These are phyloP conservation scores for Alternaria arbusti DNA, from an alignment of 2,329 filamentous ascomycete genomes.

Conservation along the genomic window DNA sequence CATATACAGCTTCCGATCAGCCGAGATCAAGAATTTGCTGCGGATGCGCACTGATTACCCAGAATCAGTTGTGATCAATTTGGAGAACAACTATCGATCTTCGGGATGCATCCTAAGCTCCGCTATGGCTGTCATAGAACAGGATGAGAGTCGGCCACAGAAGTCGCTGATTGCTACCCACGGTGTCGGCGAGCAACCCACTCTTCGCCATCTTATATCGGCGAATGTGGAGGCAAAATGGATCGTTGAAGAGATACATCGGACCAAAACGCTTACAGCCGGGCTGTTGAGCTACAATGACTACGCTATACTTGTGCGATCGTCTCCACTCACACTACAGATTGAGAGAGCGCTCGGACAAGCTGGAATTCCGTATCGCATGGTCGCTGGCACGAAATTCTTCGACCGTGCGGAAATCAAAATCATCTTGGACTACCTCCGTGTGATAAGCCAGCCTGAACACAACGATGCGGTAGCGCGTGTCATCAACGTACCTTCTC, in stretches of 20 bases:
- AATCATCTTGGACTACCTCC: slow-evolving; percentile 83
- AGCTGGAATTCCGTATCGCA: slow-evolving; percentile 83
- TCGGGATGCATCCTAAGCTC: slow-evolving; percentile 82
- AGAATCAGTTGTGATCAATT: slow-evolving; percentile 78
- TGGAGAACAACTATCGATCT: slow-evolving; percentile 95
- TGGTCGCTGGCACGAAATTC: slow-evolving; percentile 91
- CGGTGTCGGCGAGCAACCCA: slow-evolving; percentile 77
- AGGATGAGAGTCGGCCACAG: slow-evolving; percentile 79
- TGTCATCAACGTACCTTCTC: slow-evolving; percentile 82
- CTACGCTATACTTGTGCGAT: slow-evolving; percentile 85
- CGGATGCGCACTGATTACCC: slow-evolving; percentile 79
- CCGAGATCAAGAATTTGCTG: slow-evolving; percentile 86
- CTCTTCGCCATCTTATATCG: slow-evolving; percentile 75
- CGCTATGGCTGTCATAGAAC: slow-evolving; percentile 86
- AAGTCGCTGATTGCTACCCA: slow-evolving; percentile 84
- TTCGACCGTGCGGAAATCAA: slow-evolving; percentile 93
- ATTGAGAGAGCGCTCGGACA: slow-evolving; percentile 84
- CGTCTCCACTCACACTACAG: slow-evolving; percentile 80
- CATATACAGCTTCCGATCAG: slow-evolving; percentile 94
- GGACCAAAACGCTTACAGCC: slow-evolving; percentile 73
- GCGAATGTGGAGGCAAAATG: slow-evolving; percentile 80
- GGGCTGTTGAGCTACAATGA: slow-evolving; percentile 76
- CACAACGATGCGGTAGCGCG: slow-evolving; percentile 86
- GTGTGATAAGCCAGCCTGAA: slow-evolving; percentile 81
- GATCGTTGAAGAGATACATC: slow-evolving; percentile 84